phyloP scores from a whole-genome alignment of 495 filamentous ascomycete species.

The Hypoxylon fragiforme region DNA sequence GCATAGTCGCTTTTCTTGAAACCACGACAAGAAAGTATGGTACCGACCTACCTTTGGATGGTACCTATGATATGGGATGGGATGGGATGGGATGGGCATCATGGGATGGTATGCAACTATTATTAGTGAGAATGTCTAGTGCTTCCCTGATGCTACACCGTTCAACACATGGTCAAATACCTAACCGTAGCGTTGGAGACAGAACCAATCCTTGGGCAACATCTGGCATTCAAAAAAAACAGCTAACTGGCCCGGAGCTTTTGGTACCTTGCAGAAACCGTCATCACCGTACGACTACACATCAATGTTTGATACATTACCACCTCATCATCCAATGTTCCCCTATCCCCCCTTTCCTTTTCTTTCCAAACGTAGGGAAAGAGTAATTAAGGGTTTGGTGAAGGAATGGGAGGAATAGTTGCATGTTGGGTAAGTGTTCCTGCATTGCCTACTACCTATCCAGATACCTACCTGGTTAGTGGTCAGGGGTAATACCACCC shows the following conservation, averaged over 20 bases:
- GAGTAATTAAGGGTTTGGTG: constrained; percentile 14
- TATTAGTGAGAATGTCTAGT: constrained; percentile 24
- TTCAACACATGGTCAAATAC: constrained; percentile 13
- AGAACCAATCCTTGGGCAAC: constrained; percentile 19
- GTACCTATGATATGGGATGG: no score
- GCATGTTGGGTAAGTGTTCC: constrained; percentile 24
- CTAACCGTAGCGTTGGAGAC: constrained; percentile 15
- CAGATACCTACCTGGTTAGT: no score
- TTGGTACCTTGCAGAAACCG: constrained; percentile 27
- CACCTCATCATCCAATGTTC: background rate
- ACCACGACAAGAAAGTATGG: constrained; percentile 8
- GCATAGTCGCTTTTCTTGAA: no score
- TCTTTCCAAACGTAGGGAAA: constrained; percentile 18
- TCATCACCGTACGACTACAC: constrained; percentile 1
- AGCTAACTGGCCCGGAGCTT: constrained; percentile 20
- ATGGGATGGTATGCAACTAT: constrained; percentile 26
- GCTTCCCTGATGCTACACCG: constrained; percentile 22
- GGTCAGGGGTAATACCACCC: constrained; percentile 19
- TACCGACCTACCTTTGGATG: no score
- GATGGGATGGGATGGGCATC: no score
- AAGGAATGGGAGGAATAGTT: constrained; percentile 30
- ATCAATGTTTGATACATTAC: background rate
- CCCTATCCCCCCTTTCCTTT: constrained; percentile 7
- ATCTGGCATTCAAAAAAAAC: constrained; percentile 8
- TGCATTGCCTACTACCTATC: constrained; percentile 28